Conservation (phyloP, 345 rosid genomes). For the Brassica nigra region DNA sequence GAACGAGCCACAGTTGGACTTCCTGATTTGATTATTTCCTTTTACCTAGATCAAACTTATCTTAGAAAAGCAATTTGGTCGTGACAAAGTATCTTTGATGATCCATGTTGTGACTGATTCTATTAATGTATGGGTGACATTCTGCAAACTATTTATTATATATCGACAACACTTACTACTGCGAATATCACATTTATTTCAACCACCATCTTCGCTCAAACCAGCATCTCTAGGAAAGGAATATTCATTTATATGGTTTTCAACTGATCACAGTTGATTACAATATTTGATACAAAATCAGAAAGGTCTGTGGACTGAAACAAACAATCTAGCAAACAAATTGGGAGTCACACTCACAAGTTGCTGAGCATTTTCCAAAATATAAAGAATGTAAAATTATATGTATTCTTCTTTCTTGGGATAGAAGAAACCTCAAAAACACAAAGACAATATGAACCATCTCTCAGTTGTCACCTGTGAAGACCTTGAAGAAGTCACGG, state of each 20-base stretch:
- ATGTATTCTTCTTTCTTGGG: slow-evolving; percentile 16
- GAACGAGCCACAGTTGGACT: slow-evolving; percentile 7
- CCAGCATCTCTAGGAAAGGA: neutral
- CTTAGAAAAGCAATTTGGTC: neutral
- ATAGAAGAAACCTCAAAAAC: slow-evolving; percentile 11
- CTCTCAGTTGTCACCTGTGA: slow-evolving; percentile 56
- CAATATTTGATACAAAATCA: neutral
- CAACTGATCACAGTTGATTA: neutral
- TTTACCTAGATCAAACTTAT: neutral
- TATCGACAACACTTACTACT: neutral
- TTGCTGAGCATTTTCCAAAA: neutral
- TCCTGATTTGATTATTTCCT: neutral
- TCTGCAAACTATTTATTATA: neutral
- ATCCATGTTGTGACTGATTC: neutral
- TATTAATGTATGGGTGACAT: neutral
- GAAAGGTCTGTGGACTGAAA: slow-evolving; percentile 1
- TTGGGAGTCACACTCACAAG: neutral
- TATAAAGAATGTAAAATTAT: neutral
- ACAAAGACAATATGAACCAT: neutral
- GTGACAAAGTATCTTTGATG: neutral
- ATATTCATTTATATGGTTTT: slow-evolving; percentile 12
- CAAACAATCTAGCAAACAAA: neutral
- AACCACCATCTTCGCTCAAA: neutral
- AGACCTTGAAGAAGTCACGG: slow-evolving; percentile 73
- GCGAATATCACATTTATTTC: neutral